These are phyloP conservation scores for Pichia scutulata DNA, from an alignment of 805 yeast species.

Conservation along the genomic window DNA sequence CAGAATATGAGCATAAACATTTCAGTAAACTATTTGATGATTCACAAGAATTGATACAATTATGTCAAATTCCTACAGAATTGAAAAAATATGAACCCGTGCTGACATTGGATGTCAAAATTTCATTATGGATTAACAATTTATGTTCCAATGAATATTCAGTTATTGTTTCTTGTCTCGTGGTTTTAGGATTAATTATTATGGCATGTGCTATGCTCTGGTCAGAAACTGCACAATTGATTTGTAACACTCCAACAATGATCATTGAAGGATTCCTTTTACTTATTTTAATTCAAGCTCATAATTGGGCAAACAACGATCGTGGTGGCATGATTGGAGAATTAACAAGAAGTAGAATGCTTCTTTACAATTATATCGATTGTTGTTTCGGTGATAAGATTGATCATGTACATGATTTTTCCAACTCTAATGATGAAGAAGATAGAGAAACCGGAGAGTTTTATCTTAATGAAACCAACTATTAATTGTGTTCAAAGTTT, in stretches of 20 bases:
- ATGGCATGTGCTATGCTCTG: conserved; percentile 30
- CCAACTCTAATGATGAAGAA: not conserved
- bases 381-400: not conserved
- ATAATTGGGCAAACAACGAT: conserved; percentile 22
- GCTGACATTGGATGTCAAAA: conserved; percentile 2
- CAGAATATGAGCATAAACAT: conserved; percentile 16
- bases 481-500: no score
- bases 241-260: conserved; percentile 37
- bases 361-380: conserved; percentile 4
- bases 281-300: conserved; percentile 33
- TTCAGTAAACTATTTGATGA: conserved; percentile 25
- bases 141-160: conserved; percentile 29
- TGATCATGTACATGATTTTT: not conserved
- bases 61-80: conserved; percentile 18
- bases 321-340: conserved; percentile 9
- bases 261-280: conserved; percentile 36
- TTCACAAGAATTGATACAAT: conserved; percentile 26
- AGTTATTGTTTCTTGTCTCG: conserved; percentile 23
- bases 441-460: not conserved
- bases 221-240: conserved; percentile 34
- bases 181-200: conserved; percentile 26
- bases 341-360: conserved; percentile 10
- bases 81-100: conserved; percentile 6
- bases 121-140: conserved; percentile 21
- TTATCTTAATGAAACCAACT: not conserved